Evolutionary conservation across 805 yeast species (phyloP).

Genomic region (Yueomyces sp.): DNA sequence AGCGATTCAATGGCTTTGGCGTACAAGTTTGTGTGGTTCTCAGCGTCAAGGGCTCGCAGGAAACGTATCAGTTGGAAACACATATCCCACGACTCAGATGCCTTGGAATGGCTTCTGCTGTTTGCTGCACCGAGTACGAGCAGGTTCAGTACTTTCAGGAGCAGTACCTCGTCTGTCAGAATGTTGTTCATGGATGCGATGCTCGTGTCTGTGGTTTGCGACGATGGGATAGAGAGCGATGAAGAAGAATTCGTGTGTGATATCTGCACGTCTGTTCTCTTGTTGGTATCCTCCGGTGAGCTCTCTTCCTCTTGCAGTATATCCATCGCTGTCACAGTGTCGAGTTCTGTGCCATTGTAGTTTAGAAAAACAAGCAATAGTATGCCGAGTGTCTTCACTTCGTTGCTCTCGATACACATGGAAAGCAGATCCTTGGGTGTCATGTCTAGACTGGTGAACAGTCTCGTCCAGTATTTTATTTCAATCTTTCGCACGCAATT

Average conservation of each 20-base stretch:
- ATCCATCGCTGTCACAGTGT: conserved; percentile 1
- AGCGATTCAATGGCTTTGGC: conserved; percentile 15
- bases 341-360: conserved; percentile 13
- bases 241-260: not conserved
- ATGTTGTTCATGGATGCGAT: conserved; percentile 8
- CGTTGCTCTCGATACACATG: conserved; percentile 19
- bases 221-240: not conserved
- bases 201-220: not conserved
- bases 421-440: conserved; percentile 21
- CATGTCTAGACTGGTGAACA: conserved; percentile 14
- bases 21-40: conserved; percentile 14
- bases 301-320: not conserved
- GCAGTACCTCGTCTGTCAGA: conserved; percentile 19
- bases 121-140: conserved; percentile 20
- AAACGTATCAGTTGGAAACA: conserved; percentile 22
- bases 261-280: not conserved
- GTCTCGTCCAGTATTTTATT: conserved; percentile 18
- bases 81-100: conserved; percentile 24
- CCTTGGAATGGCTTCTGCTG: conserved; percentile 11
- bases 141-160: conserved; percentile 18
- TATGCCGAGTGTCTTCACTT: conserved; percentile 20
- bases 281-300: not conserved
- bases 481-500: conserved; percentile 25
- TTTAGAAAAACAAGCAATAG: conserved; percentile 21
- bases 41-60: conserved; percentile 17